phyloP scores from a whole-genome alignment of 1,284 basidiomycete species.

The Thelephora terrestris region DNA sequence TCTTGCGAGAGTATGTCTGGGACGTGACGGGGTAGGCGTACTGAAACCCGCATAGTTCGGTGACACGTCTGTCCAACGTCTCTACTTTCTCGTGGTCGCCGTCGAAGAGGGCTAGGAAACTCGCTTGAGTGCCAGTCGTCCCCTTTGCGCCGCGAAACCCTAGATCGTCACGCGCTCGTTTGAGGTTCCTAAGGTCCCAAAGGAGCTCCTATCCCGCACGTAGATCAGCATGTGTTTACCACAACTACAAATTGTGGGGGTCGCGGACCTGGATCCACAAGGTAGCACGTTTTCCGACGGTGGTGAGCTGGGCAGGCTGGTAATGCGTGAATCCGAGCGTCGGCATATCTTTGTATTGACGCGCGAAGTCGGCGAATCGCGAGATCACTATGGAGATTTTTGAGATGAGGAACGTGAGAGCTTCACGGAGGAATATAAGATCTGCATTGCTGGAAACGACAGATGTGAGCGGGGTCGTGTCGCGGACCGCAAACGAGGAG shows the following conservation, averaged over 20 bases:
- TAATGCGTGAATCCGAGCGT: slow-evolving; percentile 98
- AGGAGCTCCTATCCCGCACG: slow-evolving; percentile 64
- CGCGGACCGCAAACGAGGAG: neutral
- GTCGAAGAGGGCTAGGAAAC: slow-evolving; percentile 83
- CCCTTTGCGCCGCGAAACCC: slow-evolving; percentile 99
- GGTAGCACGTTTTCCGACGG: slow-evolving; percentile 98
- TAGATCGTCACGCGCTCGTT: slow-evolving; percentile 84
- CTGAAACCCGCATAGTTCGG: slow-evolving; percentile 83
- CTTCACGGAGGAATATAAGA: slow-evolving; percentile 91
- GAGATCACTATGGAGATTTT: slow-evolving; percentile 88
- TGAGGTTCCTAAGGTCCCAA: slow-evolving; percentile 94
- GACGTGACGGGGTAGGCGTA: slow-evolving; percentile 97
- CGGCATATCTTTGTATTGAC: slow-evolving; percentile 67
- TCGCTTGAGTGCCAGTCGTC: slow-evolving; percentile 96
- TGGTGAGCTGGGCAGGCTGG: slow-evolving; percentile 97
- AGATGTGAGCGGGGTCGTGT: neutral
- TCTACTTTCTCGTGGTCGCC: slow-evolving; percentile 86
- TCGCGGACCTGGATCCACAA: slow-evolving; percentile 82
- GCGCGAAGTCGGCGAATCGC: slow-evolving; percentile 74
- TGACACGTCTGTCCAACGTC: slow-evolving; percentile 82
- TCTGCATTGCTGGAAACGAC: slow-evolving; percentile 75
- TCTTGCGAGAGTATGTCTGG: slow-evolving; percentile 97
- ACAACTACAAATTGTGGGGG: neutral
- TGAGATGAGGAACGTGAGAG: slow-evolving; percentile 75
- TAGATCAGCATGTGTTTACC: neutral